phyloP scores from a whole-genome alignment of 2,329 filamentous ascomycete genomes.

The Trichoderma aggressivum region DNA sequence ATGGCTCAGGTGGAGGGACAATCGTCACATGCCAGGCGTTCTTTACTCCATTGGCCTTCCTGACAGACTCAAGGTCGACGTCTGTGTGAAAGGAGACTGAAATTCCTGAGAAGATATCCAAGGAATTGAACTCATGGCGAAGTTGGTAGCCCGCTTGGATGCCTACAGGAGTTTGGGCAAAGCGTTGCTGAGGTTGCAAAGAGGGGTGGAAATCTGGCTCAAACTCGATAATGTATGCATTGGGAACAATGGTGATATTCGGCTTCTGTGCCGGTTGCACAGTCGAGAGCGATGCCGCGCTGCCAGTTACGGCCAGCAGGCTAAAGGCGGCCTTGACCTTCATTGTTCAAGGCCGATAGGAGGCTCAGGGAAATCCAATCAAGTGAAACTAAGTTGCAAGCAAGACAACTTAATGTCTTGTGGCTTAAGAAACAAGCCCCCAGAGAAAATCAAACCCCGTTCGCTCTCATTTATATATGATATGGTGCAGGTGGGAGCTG shows the following conservation, averaged over 20 bases:
- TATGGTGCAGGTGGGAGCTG: no score
- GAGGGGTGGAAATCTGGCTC: neutral
- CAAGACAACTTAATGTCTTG: no score
- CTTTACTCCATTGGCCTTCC: neutral
- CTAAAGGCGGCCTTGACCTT: neutral
- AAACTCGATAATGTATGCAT: conserved; percentile 18
- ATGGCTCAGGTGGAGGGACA: neutral
- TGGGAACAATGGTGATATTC: neutral
- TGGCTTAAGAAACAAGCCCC: no score
- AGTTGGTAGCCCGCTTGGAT: neutral
- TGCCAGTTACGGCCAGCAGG: neutral
- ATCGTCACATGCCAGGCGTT: neutral
- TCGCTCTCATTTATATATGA: no score
- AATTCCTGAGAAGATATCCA: neutral
- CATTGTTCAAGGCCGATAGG: neutral
- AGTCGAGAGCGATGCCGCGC: neutral
- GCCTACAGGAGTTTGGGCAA: neutral
- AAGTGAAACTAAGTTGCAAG: no score
- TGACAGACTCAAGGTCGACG: neutral
- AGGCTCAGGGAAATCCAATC: no score
- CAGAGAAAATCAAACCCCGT: no score
- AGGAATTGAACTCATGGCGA: neutral
- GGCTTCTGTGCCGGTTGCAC: neutral
- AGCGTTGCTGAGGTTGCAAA: neutral
- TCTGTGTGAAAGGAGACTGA: neutral